phyloP scores from a whole-genome alignment of 257 asterid species.

The Plantago major region DNA sequence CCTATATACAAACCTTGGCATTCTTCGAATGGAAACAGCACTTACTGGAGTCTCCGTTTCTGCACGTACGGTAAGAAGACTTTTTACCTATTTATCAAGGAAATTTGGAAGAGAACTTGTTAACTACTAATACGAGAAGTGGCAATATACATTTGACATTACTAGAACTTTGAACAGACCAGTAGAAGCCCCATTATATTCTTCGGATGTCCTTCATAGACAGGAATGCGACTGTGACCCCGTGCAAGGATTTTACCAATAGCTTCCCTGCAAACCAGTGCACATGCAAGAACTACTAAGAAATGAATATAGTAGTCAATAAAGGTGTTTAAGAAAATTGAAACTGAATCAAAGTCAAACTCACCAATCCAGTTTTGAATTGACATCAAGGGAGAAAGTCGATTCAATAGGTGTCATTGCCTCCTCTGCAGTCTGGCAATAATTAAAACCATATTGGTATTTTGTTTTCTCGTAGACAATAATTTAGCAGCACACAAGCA shows the following conservation, averaged over 20 bases:
- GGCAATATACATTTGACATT: not conserved
- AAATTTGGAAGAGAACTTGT: conserved; percentile 12
- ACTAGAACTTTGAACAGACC: conserved; percentile 43
- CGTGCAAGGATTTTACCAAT: conserved; percentile 93
- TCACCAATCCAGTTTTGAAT: conserved; percentile 89
- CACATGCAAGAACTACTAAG: not conserved
- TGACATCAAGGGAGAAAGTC: conserved; percentile 92
- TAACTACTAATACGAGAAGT: conserved; percentile 1
- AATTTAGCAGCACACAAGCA: not conserved
- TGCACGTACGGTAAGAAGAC: conserved; percentile 88
- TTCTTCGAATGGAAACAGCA: conserved; percentile 87
- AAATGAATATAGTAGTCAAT: not conserved
- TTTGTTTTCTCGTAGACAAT: not conserved
- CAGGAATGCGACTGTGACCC: conserved; percentile 99
- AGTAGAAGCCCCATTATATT: conserved; percentile 91
- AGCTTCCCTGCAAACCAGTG: conserved; percentile 73
- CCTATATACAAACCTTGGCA: conserved; percentile 57
- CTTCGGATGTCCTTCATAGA: conserved; percentile 70
- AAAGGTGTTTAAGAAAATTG: conserved; percentile 5
- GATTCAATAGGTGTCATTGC: conserved; percentile 99
- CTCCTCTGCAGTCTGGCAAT: conserved; percentile 82
- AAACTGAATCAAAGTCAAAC: conserved; percentile 24
- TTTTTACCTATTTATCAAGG: conserved; percentile 58
- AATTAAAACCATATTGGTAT: conserved; percentile 18
- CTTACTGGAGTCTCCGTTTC: conserved; percentile 96